phyloP scores from a whole-genome alignment of 2,329 filamentous ascomycete genomes.

The Aureobasidium melanogenum region DNA sequence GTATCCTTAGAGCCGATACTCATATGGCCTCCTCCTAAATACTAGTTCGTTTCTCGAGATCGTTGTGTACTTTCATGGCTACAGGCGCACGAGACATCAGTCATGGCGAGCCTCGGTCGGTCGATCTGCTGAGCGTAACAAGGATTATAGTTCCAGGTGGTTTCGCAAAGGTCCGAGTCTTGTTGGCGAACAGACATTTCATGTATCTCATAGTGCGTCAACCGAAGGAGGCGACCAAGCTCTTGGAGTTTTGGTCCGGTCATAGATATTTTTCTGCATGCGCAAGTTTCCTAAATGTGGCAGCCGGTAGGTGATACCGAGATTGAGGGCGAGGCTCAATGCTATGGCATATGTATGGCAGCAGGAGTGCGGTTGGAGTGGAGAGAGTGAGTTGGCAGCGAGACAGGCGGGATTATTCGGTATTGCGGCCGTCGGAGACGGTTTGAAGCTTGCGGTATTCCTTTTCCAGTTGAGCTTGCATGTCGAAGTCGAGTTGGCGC shows the following conservation, averaged over 20 bases:
- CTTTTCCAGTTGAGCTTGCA: constrained; percentile 75
- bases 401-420: not conserved
- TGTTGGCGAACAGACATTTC: not conserved
- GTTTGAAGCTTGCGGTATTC: constrained; percentile 86
- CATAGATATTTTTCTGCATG: not conserved
- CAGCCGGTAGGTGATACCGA: not conserved
- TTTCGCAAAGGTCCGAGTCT: not conserved
- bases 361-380: not conserved
- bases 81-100: not conserved
- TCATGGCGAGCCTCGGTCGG: not conserved
- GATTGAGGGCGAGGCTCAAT: not conserved
- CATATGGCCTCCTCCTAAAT: not conserved
- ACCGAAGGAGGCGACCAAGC: not conserved
- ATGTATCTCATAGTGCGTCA: not conserved
- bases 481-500: constrained; percentile 86
- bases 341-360: too few relatives aligned
- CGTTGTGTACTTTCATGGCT: not conserved
- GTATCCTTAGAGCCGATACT: not conserved
- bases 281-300: not conserved
- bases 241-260: not conserved
- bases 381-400: not conserved
- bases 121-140: not conserved
- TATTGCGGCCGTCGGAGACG: constrained; percentile 48
- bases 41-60: not conserved
- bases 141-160: not conserved